Evolutionary conservation across 306 rosid species (phyloP).

Genomic region (Quercus berberidifolia): DNA sequence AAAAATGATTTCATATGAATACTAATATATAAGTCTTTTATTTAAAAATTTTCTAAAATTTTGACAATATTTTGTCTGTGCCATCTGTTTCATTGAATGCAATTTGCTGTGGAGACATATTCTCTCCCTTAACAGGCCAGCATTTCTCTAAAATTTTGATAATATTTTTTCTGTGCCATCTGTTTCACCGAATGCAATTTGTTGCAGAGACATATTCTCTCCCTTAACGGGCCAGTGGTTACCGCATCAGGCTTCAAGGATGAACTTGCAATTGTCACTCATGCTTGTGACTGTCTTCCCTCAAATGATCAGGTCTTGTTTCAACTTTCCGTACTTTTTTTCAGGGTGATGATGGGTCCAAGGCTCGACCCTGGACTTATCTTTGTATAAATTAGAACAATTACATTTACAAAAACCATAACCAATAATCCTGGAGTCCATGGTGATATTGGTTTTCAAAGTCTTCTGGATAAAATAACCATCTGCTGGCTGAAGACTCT

Average conservation of each 20-base stretch:
- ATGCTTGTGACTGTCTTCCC: conserved; percentile 66
- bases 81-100: conserved; percentile 25
- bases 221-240: conserved; percentile 85
- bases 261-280: conserved; percentile 81
- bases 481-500: not conserved
- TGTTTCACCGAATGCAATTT: conserved; percentile 26
- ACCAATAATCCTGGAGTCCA: not conserved
- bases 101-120: conserved; percentile 60
- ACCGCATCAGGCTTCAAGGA: conserved; percentile 90
- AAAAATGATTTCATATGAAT: not conserved
- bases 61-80: not conserved
- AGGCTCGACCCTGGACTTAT: not conserved
- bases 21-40: not conserved
- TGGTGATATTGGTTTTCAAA: not conserved
- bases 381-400: not conserved
- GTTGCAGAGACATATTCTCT: conserved; percentile 72
- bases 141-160: not conserved
- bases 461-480: not conserved
- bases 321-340: conserved; percentile 2
- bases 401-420: not conserved
- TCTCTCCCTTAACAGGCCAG: conserved; percentile 78
- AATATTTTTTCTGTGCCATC: conserved; percentile 1
- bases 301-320: conserved; percentile 74
- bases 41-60: not conserved
- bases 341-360: conserved; percentile 9